Base-by-base conservation (phyloP, 2,329 filamentous ascomycete genomes). In the Paramyrothecium sp. region DNA sequence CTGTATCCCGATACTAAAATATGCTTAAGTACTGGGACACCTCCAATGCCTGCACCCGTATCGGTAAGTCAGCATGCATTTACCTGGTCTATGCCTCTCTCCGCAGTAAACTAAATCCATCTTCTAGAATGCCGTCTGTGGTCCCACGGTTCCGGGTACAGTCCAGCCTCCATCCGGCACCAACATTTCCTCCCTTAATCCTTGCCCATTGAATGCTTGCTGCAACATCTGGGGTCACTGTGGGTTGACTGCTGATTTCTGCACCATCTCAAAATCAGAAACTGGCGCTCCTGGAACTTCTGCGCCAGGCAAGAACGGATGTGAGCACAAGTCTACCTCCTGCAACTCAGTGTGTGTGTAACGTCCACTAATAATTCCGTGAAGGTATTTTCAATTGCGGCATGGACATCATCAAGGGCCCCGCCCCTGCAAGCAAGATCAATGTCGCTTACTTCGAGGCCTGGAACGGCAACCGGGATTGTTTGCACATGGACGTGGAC, bases 91-190 rank as follows among this genome's bases (percentile, higher is more conserved):
- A n/a, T n/a, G n/a, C n/a, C n/a, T n/a, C n/a, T n/a, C n/a, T n/a
- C n/a, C n/a, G n/a, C n/a, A n/a, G n/a, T n/a, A n/a, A n/a, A n/a
- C n/a, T n/a, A n/a, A n/a, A n/a, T n/a, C n/a, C n/a, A n/a, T n/a
- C n/a, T n/a, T n/a, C n/a, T n/a, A n/a, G 0, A 71, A 73, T 52
- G 74, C 74, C 12, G 59, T 72, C 0, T 81, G 79, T 61, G 79
- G 80, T 2, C 79, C 78, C 2, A 67, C 72, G 51, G 65, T 70
- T 1, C 69, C 70, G 3, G 74, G 74, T 1, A 78, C 74, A 0
- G 51, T 59, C 7, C 53, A 61, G 7, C 69, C 73, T 1, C 30
- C 61, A 0, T 57, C 67, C 5, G 68, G 63, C 13, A 64, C 59
- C 47, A 60, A 65, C 21, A 47, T 75, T 48, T 17, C 16, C 10